Base-by-base conservation (phyloP, 176 grass and related monocot genomes). In the Aegilops tauschii region DNA sequence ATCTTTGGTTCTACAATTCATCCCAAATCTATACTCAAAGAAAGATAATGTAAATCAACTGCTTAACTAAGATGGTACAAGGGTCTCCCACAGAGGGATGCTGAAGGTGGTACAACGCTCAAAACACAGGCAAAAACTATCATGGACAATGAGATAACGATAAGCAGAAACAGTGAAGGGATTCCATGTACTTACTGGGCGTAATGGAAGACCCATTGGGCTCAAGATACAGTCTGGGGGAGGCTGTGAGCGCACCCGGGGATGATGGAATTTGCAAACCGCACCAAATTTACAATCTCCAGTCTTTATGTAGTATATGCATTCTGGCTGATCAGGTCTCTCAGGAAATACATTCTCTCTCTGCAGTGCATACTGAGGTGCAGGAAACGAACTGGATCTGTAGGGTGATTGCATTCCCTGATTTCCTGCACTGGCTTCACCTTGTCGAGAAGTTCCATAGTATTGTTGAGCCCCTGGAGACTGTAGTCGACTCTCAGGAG, bases 291-390 rank as follows among this genome's bases (percentile, higher is more conserved):
- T 99, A 83, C 97, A 99, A 81, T 99, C 97, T 83, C 97, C 97
- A 29, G 97, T 99, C 91, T 99, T 99, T 92, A 99, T 96, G 82
- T 99, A 99, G 84, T 96, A 99, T 77, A 97, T 94, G 25, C 97
- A 99, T 92, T 99, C 94, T 44, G 97, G 97, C 67, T 99, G 87
- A 88, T 97, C 97, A n/a, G 97, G 92, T 73, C 94, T 92, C 64
- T 99, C 97, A 67, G 97, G 97, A 89, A 99, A 99, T 37, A 96
- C 78, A 85, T 88, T 97, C 17, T 97, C 97, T 88, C 94, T 90
- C 80, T 88, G 85, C 79, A 97, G 56, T 13, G 83, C 89, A 9
- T 93, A 95, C 74, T 92, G 94, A 80, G 87, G 74, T 76, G 91
- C 73, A 88, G 90, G 80, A 74, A 70, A 84, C 2, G 92, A 88